Percentiles rank a stretch among this genome's conserved stretches.
Evolutionary conservation across 306 rosid genomes (phyloP).

Genomic region (Adenanthera pavonina): DNA sequence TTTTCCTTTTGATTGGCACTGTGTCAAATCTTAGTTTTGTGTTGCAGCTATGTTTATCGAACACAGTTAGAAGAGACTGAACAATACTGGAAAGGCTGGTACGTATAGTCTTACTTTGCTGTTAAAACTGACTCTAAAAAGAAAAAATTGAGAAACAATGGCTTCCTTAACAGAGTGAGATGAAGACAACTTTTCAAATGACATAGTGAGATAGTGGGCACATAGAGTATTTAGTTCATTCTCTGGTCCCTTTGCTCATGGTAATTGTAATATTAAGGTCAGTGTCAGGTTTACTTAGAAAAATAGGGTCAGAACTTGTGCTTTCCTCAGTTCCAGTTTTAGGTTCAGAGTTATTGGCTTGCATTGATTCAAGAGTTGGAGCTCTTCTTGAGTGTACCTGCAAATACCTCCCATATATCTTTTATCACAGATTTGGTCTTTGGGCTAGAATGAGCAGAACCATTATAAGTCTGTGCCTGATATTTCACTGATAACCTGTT

Average conservation of each 20-base stretch:
- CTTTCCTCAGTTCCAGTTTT: too few relatives aligned
- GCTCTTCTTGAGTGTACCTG: too few relatives aligned
- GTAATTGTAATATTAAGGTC: not conserved
- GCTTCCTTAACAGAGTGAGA: not conserved
- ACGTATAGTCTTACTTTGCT: conserved; percentile 40
- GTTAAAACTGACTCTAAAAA: not conserved
- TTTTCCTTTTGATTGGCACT: conserved; percentile 30
- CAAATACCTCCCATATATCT: too few relatives aligned
- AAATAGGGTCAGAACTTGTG: too few relatives aligned
- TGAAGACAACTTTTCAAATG: not conserved
- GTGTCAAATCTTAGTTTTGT: conserved; percentile 43
- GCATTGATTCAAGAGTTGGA: too few relatives aligned
- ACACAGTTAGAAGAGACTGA: conserved; percentile 85
- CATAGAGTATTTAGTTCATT: not conserved
- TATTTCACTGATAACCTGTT: not conserved
- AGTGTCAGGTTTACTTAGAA: not conserved
- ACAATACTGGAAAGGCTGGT: conserved; percentile 98
- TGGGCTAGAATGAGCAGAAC: not conserved
- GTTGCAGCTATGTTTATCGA: conserved; percentile 80
- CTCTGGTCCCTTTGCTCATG: not conserved
- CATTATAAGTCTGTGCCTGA: not conserved
- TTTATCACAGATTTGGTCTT: too few relatives aligned
- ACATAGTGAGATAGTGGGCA: not conserved
- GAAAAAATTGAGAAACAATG: not conserved
- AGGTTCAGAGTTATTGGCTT: too few relatives aligned